A percentile compares a stretch with the other conserved stretches of the same genome.
phyloP scores from a whole-genome alignment of 306 rosid species.

The Prunus salicina region DNA sequence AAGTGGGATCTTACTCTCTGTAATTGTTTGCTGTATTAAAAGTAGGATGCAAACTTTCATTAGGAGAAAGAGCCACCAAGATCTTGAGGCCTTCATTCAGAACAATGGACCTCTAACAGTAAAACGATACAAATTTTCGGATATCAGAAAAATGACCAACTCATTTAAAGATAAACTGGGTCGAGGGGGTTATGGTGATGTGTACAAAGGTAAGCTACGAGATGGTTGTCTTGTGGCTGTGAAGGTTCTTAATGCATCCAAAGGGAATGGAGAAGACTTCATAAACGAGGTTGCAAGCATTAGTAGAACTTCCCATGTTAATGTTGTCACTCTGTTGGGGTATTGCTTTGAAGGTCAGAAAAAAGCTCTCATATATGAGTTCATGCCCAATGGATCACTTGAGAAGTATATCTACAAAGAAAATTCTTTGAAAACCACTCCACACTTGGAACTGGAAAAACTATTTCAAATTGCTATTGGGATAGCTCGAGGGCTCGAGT shows the following conservation, averaged over 20 bases:
- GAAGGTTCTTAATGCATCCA: conserved; percentile 37
- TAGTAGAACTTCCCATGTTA: conserved; percentile 49
- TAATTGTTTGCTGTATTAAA: not conserved
- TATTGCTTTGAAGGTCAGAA: conserved; percentile 36
- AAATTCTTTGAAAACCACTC: not conserved
- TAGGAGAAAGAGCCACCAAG: not conserved
- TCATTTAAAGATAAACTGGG: conserved; percentile 41
- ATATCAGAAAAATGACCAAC: conserved; percentile 38
- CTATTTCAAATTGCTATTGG: conserved; percentile 29
- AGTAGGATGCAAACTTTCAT: not conserved
- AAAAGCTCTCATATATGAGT: conserved; percentile 46
- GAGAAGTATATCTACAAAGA: conserved; percentile 34
- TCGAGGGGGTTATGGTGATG: conserved; percentile 49
- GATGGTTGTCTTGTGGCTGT: conserved; percentile 34
- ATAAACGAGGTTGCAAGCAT: conserved; percentile 49
- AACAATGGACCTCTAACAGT: conserved; percentile 16
- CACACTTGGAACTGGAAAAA: conserved; percentile 30
- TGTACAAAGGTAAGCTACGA: conserved; percentile 27
- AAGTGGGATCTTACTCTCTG: not conserved
- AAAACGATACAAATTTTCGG: conserved; percentile 33
- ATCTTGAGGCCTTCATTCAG: conserved; percentile 35
- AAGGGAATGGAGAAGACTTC: conserved; percentile 35
- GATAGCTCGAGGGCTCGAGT: conserved; percentile 42
- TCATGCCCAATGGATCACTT: conserved; percentile 50
- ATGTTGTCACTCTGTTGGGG: conserved; percentile 41